A percentile compares a stretch with the other conserved stretches of the same genome.
Conservation (phyloP, 140 eudicot species). For the Stevia rebaudiana region DNA sequence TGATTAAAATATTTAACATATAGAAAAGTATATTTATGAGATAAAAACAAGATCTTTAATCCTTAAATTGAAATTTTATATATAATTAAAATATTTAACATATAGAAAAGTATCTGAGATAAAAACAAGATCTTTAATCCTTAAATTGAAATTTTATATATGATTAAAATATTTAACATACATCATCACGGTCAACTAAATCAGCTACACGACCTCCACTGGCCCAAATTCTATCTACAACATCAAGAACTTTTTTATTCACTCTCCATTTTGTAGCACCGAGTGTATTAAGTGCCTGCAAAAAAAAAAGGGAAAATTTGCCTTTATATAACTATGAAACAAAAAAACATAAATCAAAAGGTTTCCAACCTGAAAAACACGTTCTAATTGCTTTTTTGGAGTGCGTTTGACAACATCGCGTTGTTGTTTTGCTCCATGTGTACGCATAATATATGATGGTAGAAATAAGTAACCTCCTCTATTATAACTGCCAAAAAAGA, state of each 20-base stretch:
- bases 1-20: conserved; percentile 26
- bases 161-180: conserved; percentile 26
- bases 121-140: neutral
- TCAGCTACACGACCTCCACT: conserved; percentile 83
- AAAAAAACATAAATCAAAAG: conserved; percentile 6
- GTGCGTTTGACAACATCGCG: conserved; percentile 66
- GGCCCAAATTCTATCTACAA: conserved; percentile 91
- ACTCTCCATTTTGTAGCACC: conserved; percentile 96
- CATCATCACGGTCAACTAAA: conserved; percentile 93
- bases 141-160: neutral
- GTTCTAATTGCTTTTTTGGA: conserved; percentile 55
- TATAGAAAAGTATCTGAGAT: no score
- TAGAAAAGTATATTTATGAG: conserved; percentile 25
- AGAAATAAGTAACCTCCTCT: conserved; percentile 80
- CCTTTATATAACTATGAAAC: neutral
- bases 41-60: neutral
- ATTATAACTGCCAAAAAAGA: conserved; percentile 52
- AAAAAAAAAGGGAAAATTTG: neutral
- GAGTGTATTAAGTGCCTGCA: conserved; percentile 87
- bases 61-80: neutral
- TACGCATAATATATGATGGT: conserved; percentile 91
- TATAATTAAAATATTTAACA: neutral
- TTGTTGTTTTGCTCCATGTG: conserved; percentile 95
- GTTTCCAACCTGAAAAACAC: conserved; percentile 58
- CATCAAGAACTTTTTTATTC: conserved; percentile 67